Conservation (phyloP, 1,284 basidiomycete species). For the Schizophyllum amplum region DNA sequence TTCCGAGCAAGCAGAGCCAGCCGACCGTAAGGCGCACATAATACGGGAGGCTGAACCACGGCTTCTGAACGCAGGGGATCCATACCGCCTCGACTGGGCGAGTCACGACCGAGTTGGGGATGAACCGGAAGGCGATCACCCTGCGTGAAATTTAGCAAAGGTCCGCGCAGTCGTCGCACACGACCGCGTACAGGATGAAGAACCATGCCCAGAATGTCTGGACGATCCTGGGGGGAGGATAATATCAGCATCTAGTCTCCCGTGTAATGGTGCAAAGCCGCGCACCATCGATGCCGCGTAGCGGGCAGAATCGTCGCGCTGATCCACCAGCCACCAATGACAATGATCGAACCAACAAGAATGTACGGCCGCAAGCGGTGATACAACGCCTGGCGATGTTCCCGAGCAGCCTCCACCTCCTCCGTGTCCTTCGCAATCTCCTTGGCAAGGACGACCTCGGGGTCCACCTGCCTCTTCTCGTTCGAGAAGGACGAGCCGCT, state of each 20-base stretch:
- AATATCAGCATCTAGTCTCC: slow-evolving; percentile 8
- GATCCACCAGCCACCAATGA: slow-evolving; percentile 80
- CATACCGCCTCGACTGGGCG: slow-evolving; percentile 61
- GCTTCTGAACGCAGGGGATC: slow-evolving; percentile 53
- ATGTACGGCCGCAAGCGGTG: slow-evolving; percentile 33
- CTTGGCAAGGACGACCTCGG: slow-evolving; percentile 12
- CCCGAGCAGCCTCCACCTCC: slow-evolving; percentile 13
- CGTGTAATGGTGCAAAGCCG: slow-evolving; percentile 5
- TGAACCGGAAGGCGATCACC: slow-evolving; percentile 72
- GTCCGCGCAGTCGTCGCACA: neutral
- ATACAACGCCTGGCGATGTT: slow-evolving; percentile 14
- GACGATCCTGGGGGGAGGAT: slow-evolving; percentile 53
- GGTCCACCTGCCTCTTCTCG: slow-evolving; percentile 19
- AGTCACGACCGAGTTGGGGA: slow-evolving; percentile 61
- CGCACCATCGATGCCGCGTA: slow-evolving; percentile 68
- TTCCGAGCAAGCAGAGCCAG: slow-evolving; percentile 64
- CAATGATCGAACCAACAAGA: slow-evolving; percentile 40
- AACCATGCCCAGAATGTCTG: slow-evolving; percentile 78
- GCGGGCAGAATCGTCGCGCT: slow-evolving; percentile 56
- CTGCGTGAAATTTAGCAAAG: slow-evolving; percentile 25
- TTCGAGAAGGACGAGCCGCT: slow-evolving; percentile 18
- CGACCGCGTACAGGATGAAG: slow-evolving; percentile 50
- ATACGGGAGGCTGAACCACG: slow-evolving; percentile 64
- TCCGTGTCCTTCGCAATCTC: slow-evolving; percentile 14
- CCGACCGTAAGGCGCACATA: slow-evolving; percentile 51